A percentile compares a stretch with the other conserved stretches of the same genome.
Conservation (phyloP, 2,329 filamentous ascomycete genomes). For the Colletotrichum sp. region DNA sequence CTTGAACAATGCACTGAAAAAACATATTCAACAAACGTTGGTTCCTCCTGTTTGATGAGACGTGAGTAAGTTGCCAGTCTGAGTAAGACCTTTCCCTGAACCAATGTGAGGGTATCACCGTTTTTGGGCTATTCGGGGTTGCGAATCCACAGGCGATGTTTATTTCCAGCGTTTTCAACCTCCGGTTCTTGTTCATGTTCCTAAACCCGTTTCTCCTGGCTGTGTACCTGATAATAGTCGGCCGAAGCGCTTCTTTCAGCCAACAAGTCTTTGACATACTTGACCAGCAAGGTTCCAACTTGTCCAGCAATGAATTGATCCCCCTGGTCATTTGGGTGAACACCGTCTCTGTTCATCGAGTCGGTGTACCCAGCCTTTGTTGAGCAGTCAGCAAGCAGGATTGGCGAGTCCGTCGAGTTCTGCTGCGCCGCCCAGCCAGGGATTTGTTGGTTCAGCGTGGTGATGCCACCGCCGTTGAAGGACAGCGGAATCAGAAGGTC, state of each 20-base stretch:
- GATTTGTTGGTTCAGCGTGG: conserved; percentile 39
- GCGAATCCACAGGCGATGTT: not conserved
- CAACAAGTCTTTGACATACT: conserved; percentile 30
- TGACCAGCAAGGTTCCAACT: conserved; percentile 35
- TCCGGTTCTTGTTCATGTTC: accelerated
- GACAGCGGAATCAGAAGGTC: conserved; percentile 44
- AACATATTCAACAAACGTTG: too few species aligned
- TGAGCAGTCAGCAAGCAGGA: conserved; percentile 43
- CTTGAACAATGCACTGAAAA: not conserved
- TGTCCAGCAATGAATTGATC: conserved; percentile 36
- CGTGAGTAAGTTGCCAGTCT: accelerated
- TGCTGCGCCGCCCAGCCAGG: conserved; percentile 39
- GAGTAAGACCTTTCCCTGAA: accelerated
- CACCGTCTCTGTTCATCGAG: conserved; percentile 39
- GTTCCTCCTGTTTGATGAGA: not conserved
- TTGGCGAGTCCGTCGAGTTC: conserved; percentile 41
- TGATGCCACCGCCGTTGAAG: conserved; percentile 30
- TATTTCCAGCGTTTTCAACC: not conserved
- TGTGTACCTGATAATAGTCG: not conserved
- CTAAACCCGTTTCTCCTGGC: not conserved
- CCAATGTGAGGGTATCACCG: not conserved
- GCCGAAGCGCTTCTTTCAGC: not conserved
- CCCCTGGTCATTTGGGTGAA: conserved; percentile 42
- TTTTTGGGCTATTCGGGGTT: not conserved
- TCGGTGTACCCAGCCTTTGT: conserved; percentile 35